Evolutionary conservation across 129 eudicot species (phyloP).

Genomic region (Logfia minima): DNA sequence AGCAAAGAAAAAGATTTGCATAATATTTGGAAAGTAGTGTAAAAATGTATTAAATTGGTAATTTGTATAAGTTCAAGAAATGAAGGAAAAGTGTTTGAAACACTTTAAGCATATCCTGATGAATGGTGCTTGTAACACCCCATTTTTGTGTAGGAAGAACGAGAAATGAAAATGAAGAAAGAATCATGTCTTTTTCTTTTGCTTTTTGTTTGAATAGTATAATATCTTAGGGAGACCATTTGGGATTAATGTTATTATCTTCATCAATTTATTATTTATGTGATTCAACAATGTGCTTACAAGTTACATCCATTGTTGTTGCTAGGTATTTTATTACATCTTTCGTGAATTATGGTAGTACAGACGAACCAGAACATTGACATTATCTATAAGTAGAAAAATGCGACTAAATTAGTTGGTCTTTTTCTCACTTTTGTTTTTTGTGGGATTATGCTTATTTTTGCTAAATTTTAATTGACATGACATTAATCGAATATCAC

Average conservation of each 20-base stretch:
- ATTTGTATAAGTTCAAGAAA: slow-evolving; percentile 30
- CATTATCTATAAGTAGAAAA: not conserved
- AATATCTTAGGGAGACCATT: not conserved
- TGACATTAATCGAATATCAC: not conserved
- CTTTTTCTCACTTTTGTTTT: not conserved
- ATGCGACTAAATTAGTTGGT: not conserved
- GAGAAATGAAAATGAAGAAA: slow-evolving; percentile 28
- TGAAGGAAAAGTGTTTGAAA: slow-evolving; percentile 23
- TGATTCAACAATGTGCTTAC: not conserved
- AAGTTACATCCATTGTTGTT: not conserved
- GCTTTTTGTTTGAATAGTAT: slow-evolving; percentile 12
- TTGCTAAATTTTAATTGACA: not conserved
- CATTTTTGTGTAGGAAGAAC: slow-evolving; percentile 13
- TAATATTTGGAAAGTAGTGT: not conserved
- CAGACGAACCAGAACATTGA: not conserved
- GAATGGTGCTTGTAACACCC: slow-evolving; percentile 26
- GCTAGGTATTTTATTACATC: not conserved
- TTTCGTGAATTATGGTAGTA: not conserved
- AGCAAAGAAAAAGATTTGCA: not conserved
- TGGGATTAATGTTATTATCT: not conserved
- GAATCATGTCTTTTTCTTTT: slow-evolving; percentile 33
- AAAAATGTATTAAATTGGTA: slow-evolving; percentile 14
- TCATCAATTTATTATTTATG: not conserved
- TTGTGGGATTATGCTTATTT: not conserved
- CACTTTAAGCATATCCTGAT: slow-evolving; percentile 36